Conservation (phyloP, 2,329 filamentous ascomycete species). For the Alternaria sp. region DNA sequence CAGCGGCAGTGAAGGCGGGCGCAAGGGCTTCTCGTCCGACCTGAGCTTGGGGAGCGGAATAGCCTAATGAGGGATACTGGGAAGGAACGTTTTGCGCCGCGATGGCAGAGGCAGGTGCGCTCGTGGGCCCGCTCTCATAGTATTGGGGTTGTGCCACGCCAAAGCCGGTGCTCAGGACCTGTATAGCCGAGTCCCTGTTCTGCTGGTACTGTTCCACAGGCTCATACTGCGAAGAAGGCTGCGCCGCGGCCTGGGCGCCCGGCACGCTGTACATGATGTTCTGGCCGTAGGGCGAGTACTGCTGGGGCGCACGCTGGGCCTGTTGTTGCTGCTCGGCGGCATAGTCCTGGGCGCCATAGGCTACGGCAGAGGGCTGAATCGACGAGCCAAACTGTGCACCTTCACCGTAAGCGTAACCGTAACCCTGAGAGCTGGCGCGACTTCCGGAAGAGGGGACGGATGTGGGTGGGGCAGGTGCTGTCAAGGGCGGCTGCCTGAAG, state of each 20-base stretch:
- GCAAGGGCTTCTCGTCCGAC: conserved; percentile 58
- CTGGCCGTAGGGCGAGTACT: conserved; percentile 62
- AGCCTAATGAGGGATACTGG: conserved; percentile 63
- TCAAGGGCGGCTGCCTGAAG: conserved; percentile 55
- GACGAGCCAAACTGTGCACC: conserved; percentile 64
- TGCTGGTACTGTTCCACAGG: conserved; percentile 78
- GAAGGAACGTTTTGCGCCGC: conserved; percentile 70
- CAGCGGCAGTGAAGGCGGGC: conserved; percentile 57
- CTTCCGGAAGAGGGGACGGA: conserved; percentile 49
- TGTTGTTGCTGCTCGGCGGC: conserved; percentile 62
- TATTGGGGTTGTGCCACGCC: conserved; percentile 68
- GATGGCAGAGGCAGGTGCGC: conserved; percentile 63
- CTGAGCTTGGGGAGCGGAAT: conserved; percentile 68
- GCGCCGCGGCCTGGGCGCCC: conserved; percentile 41
- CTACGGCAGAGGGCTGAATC: conserved; percentile 57
- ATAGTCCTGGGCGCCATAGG: conserved; percentile 70
- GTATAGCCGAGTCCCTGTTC: conserved; percentile 69
- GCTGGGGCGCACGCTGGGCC: conserved; percentile 60
- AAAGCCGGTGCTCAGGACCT: conserved; percentile 74
- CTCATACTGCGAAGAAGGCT: conserved; percentile 72
- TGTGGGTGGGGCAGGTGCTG: conserved; percentile 52
- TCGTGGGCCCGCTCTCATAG: conserved; percentile 70
- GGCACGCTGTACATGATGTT: conserved; percentile 81
- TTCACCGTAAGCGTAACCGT: conserved; percentile 62
- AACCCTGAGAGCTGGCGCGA: conserved; percentile 50